Evolutionary conservation across 805 yeast genomes (phyloP), one percentile per base, ranked within the genome.

Genomic region (Kuraishia hungarica): DNA sequence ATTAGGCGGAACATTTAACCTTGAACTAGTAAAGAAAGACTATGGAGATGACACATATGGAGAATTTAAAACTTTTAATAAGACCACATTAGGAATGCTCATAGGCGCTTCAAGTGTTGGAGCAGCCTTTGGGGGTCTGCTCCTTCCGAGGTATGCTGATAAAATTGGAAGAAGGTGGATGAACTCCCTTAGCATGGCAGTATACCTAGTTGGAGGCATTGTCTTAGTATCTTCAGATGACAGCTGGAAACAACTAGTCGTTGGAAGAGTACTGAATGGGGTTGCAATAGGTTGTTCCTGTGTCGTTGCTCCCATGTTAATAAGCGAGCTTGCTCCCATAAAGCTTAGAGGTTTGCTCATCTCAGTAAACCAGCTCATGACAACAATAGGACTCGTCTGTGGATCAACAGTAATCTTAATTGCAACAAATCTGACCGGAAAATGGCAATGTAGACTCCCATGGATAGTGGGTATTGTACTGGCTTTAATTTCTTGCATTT

Each of bases 261-360:
- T 61, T 35, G 73, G 70, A 13, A 60, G 75, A 55, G 52, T 63
- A 1, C 53, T 67, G 20, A 65, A 66, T 53, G 75, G 75, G 1
- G 48, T 61, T n/a, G 65, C 64, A 2, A 59, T 64, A 46, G 75
- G 75, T 3, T 56, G 65, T 10, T 56, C 63, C 2, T 62, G 69
- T 49, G 72, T 68, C 4, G 64, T 62, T 7, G 67, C 72, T 50
- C 74, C 73, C 2, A 67, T 71, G 72, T 57, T 68, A 11, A 68
- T 71, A 50, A 67, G 73, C 55, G 75, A 71, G 46, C 57, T 71
- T 28, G 59, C 72, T 1, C 74, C 73, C 1, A 52, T 58, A 0
- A 58, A 60, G 21, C 51, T 63, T 2, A 60, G 72, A 21, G 75
- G 75, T 1, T 59, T 61, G 2, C 58, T 68, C 54, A 64, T 70